Evolutionary conservation across 495 filamentous ascomycete species (phyloP).

Genomic region (Trichoderma asperelloides): DNA sequence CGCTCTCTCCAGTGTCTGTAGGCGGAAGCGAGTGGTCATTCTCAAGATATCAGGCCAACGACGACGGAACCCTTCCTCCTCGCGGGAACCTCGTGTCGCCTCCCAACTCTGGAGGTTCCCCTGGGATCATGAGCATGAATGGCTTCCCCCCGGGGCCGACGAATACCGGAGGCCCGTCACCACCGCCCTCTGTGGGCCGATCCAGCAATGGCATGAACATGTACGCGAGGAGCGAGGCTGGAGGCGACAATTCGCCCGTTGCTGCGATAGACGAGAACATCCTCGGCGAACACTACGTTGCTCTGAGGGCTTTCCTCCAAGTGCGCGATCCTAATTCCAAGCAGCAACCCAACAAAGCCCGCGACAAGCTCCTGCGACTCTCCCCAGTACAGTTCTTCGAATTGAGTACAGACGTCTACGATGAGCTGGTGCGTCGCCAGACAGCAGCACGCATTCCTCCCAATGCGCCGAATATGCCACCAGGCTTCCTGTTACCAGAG

Average conservation of each 20-base stretch:
- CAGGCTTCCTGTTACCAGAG: conserved; percentile 70
- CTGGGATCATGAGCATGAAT: conserved; percentile 36
- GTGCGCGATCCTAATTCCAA: conserved; percentile 66
- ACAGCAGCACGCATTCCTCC: conserved; percentile 42
- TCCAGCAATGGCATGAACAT: conserved; percentile 61
- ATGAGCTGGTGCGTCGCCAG: conserved; percentile 85
- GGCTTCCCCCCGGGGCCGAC: conserved; percentile 41
- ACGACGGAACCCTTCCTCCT: conserved; percentile 45
- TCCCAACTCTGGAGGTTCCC: conserved; percentile 56
- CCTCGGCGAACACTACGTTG: conserved; percentile 71
- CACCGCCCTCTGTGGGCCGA: conserved; percentile 75
- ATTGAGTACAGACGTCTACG: conserved; percentile 93
- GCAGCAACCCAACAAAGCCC: conserved; percentile 71
- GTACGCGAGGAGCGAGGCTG: conserved; percentile 55
- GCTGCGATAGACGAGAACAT: conserved; percentile 29
- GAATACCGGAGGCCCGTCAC: conserved; percentile 57
- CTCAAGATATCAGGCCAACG: conserved; percentile 53
- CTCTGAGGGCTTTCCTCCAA: conserved; percentile 69
- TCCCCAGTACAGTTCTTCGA: conserved; percentile 92
- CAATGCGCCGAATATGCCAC: conserved; percentile 46
- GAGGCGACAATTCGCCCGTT: conserved; percentile 32
- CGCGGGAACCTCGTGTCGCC: conserved; percentile 62
- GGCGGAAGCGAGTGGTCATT: conserved; percentile 84
- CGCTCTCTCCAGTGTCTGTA: conserved; percentile 75
- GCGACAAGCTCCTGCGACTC: conserved; percentile 84